These are phyloP conservation scores for Colletotrichum trifolii DNA, from an alignment of 2,329 filamentous ascomycete species.

Conservation along the genomic window DNA sequence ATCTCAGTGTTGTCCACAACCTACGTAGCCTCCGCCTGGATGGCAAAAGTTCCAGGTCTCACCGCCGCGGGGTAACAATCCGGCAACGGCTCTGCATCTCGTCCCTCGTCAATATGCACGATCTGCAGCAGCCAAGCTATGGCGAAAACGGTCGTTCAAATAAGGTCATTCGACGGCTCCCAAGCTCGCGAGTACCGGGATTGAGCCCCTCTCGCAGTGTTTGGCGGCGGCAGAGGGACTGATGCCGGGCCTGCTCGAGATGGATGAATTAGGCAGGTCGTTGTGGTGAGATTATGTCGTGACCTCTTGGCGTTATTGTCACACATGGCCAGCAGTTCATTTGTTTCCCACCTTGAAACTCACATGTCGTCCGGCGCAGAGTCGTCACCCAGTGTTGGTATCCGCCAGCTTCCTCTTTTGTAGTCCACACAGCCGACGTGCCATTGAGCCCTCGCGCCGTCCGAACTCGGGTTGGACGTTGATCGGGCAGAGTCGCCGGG, in stretches of 20 bases:
- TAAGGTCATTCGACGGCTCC: conserved; percentile 7
- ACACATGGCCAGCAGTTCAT: background rate
- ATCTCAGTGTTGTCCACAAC: no score
- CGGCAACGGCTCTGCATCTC: background rate
- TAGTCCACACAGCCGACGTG: background rate
- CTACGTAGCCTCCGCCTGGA: background rate
- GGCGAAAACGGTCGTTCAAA: conserved; percentile 25
- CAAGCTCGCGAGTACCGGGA: background rate
- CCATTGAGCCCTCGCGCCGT: background rate
- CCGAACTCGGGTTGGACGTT: background rate
- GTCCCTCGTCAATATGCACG: conserved; percentile 6
- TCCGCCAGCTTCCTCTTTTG: background rate
- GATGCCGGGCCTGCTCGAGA: background rate
- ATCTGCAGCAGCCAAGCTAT: conserved; percentile 26
- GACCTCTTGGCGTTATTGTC: conserved; percentile 22
- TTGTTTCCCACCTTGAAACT: background rate
- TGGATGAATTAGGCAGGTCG: conserved; percentile 26
- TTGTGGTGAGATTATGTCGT: conserved; percentile 14
- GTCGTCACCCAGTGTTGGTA: background rate
- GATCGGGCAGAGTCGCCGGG: conserved; percentile 6
- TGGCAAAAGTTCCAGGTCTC: conserved; percentile 20
- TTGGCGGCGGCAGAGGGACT: background rate
- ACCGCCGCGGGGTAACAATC: background rate
- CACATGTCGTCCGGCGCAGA: no score
- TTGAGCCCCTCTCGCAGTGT: background rate